Base-by-base conservation (phyloP, 179 eudicot genomes). In the Nepenthes alata region DNA sequence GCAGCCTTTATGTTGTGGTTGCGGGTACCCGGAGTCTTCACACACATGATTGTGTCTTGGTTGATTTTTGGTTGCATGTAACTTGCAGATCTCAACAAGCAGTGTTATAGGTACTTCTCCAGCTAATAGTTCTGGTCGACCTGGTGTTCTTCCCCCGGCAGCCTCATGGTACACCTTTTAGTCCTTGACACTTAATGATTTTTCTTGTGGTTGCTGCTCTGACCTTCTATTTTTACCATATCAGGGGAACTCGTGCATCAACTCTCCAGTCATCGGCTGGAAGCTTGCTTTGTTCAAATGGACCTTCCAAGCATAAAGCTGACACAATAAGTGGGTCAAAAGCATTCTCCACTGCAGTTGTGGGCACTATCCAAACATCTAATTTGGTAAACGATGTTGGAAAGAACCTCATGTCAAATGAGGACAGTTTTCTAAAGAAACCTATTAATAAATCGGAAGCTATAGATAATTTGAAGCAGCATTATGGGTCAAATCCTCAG, bases 71-170 rank as follows among this genome's bases (percentile, higher is more conserved):
- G 14, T 60, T 70, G 50, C 60, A 53, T 60, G 60, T 72, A 55
- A 64, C 71, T 54, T 51, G 35, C 75, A 77, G 77, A 70, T 51
- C 67, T 25, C 75, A 9, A 67, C 77, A 70, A 79, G 73, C 65
- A 68, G 60, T 64, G 51, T 68, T 13, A 80, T 66, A 79, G 60
- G 61, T 68, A 82, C 87, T 60, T 87, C 83, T 34, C 91, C 87
- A 61, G 75, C 80, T 67, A 82, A 84, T 66, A 81, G 83, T 66
- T 78, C 96, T 66, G 85, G 85, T 16, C 79, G 74, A 68, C 72
- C 88, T 73, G 85, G 73, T 55, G 85, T 72, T 66, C 95, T 88
- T 69, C 97, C 95, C 4, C 80, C 86, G 6, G 89, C 95, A 58
- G 94, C 96, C 8, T 83, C 88, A 57, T 91, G 97, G 97, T 91